Conservation (phyloP, 768 basidiomycete species). For the Lactarius psammicola region DNA sequence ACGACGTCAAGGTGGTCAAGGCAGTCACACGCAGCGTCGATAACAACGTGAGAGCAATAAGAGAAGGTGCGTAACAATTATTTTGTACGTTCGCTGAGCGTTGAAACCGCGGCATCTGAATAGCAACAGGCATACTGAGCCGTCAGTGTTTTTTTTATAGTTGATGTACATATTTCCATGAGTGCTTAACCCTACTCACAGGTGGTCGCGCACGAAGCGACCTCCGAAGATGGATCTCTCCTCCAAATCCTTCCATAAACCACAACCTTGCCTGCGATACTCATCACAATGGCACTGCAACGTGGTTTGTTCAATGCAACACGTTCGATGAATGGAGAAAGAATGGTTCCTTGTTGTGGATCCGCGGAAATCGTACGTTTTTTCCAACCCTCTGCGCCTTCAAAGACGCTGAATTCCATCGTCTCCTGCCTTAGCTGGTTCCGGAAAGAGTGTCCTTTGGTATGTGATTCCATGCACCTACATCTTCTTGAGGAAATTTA, state of each 20-base stretch:
- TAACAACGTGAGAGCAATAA: not conserved
- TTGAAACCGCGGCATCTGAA: not conserved
- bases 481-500: not conserved
- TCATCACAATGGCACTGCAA: not conserved
- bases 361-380: conserved; percentile 12
- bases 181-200: not conserved
- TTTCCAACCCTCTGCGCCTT: not conserved
- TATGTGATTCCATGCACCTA: not conserved
- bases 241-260: conserved; percentile 14
- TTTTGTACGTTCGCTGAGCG: not conserved
- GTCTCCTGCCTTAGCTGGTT: not conserved
- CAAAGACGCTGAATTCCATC: not conserved
- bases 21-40: not conserved
- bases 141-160: not conserved
- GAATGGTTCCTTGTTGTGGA: conserved; percentile 8
- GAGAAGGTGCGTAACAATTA: not conserved
- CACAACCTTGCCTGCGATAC: conserved; percentile 3
- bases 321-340: conserved; percentile 5
- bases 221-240: conserved; percentile 5
- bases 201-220: not conserved
- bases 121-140: not conserved
- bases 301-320: not conserved
- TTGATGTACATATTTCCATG: not conserved
- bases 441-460: conserved; percentile 12
- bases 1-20: not conserved